Evolutionary conservation across 2,329 filamentous ascomycete species (phyloP), one percentile per base, ranked within the genome.

Genomic region (Aspergillus uvarum): DNA sequence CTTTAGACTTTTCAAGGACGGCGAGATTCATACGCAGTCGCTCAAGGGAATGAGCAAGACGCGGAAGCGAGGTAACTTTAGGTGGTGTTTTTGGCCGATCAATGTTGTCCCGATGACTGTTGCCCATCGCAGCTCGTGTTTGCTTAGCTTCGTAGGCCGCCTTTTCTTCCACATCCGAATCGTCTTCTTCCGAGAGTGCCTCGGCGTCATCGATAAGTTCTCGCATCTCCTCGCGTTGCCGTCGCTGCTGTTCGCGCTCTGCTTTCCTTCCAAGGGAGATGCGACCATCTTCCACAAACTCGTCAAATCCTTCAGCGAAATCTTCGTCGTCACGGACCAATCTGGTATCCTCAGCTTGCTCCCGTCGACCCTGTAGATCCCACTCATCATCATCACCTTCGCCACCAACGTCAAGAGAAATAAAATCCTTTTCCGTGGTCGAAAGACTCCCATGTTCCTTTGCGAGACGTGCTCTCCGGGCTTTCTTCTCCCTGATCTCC

Each of bases 401-500:
- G 26, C 68, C 69, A 44, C 59, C 59, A 21, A 72, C 74, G 16
- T 79, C 70, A 0, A 81, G 68, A 5, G 77, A 71, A 31, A 81
- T 80, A 60, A 75, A 82, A 54, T 80, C 79, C 51, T 90, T 77
- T 66, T 92, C 87, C 47, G 85, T 83, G 0, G 14, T 44, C 38
- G 92, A 91, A 8, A 59, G 61, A 24, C 60, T 56, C 7, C 59
- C 74, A 48, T 90, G 78, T 68, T 92, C 87, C 56, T 87, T 83
- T 0, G 92, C 93, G 11, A 96, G 76, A 1, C 94, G 87, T n/a
- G 89, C 89, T 16, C 94, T 86, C 2, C 95, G 86, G 61, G 92
- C 90, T 76, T 97, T 98, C 80, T 93, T 96, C 76, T 96, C 93
- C 29, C 85, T 85, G 54, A 98, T 96, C 71, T 97, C 91, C 2